These are phyloP conservation scores for Trametes cubensis DNA, from an alignment of 768 basidiomycete species.

Conservation along the genomic window DNA sequence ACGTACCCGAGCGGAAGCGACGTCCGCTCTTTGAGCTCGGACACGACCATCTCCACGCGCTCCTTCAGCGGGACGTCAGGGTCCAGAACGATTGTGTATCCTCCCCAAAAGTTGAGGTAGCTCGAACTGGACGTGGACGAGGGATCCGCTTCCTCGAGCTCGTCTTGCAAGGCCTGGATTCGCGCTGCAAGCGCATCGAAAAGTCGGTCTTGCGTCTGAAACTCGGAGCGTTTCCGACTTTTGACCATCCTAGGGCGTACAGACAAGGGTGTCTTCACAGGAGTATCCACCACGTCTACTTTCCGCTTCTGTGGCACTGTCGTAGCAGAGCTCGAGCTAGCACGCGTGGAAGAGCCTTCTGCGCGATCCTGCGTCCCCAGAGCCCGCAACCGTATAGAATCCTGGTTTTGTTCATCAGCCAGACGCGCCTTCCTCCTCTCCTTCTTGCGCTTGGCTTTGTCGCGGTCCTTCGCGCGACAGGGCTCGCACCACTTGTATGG, in stretches of 20 bases:
- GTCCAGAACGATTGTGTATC: constrained; percentile 28
- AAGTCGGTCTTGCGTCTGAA: constrained; percentile 21
- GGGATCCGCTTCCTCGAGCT: background rate
- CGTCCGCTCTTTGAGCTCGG: background rate
- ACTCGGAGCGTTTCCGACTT: constrained; percentile 10
- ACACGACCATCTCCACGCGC: constrained; percentile 16
- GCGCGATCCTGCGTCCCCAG: background rate
- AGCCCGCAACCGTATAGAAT: background rate
- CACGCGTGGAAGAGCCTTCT: background rate
- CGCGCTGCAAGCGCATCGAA: constrained; percentile 16
- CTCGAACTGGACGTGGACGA: background rate
- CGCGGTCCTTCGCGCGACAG: background rate
- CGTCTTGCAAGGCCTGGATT: constrained; percentile 1
- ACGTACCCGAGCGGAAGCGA: background rate
- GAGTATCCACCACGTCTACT: background rate
- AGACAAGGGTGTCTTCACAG: background rate
- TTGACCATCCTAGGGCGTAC: background rate
- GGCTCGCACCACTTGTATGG: background rate
- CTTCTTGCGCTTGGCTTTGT: background rate
- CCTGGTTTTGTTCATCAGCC: background rate
- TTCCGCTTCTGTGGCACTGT: background rate
- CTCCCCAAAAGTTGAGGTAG: constrained; percentile 21
- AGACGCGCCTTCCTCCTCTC: background rate
- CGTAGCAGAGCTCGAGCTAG: background rate
- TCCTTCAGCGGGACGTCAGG: constrained; percentile 8